phyloP scores from a whole-genome alignment of 805 yeast species.

The Zygosaccharomyces rouxii region DNA sequence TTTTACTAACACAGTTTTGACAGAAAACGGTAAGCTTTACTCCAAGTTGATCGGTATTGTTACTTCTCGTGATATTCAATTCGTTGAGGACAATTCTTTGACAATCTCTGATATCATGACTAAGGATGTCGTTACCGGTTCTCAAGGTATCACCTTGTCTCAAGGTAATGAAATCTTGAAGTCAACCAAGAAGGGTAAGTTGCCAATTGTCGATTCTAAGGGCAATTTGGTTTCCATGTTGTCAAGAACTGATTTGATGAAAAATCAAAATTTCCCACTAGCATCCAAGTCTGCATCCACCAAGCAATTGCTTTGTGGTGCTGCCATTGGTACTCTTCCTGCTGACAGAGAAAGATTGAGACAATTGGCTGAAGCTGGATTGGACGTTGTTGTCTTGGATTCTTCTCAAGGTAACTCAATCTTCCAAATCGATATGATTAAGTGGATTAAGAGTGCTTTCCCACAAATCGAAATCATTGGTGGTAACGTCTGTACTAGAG shows the following conservation, averaged over 20 bases:
- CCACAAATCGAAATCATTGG: conserved; percentile 87
- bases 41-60: conserved; percentile 92
- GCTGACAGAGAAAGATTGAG: conserved; percentile 82
- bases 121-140: conserved; percentile 76
- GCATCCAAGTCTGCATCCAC: conserved; percentile 92
- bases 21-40: conserved; percentile 80
- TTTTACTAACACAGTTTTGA: not conserved
- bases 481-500: conserved; percentile 98
- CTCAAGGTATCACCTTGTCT: conserved; percentile 70
- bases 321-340: conserved; percentile 92
- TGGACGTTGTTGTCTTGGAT: conserved; percentile 92
- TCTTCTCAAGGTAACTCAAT: conserved; percentile 97
- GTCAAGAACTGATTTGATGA: conserved; percentile 94
- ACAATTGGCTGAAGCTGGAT: conserved; percentile 88
- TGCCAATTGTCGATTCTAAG: conserved; percentile 79
- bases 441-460: conserved; percentile 78
- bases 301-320: conserved; percentile 97
- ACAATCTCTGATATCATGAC: conserved; percentile 83
- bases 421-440: conserved; percentile 90
- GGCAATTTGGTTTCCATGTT: conserved; percentile 81
- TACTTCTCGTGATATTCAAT: conserved; percentile 96
- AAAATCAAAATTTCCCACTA: conserved; percentile 86
- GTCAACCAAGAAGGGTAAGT: conserved; percentile 93
- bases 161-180: conserved; percentile 91
- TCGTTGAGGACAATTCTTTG: conserved; percentile 67